A percentile compares a stretch with the other conserved stretches of the same genome.
Evolutionary conservation across 371 early-diverging fungal genomes (phyloP).

Genomic region (Mortierella sp.): DNA sequence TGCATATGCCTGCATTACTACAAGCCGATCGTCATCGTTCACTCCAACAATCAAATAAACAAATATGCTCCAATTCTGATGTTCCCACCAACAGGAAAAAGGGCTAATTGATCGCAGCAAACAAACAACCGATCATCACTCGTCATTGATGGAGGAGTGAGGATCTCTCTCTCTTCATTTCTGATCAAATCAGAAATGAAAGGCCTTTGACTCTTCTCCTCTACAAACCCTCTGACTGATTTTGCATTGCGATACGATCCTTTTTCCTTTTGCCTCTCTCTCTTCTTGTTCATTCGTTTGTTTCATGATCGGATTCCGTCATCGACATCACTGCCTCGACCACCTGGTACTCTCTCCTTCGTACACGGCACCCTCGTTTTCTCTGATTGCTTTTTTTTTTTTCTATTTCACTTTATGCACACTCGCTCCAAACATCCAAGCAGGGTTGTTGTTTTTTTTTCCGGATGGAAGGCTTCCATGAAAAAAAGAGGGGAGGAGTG

Average conservation of each 20-base stretch:
- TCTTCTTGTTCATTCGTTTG: background rate
- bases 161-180: background rate
- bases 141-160: background rate
- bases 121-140: background rate
- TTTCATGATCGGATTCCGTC: background rate
- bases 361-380: background rate
- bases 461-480: background rate
- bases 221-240: background rate
- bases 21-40: background rate
- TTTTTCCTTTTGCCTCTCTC: background rate
- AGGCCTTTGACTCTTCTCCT: no score
- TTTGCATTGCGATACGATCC: background rate
- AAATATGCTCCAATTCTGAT: background rate
- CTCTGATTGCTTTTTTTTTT: background rate
- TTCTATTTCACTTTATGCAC: background rate
- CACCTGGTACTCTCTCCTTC: background rate
- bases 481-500: background rate
- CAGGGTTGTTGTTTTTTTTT: no score
- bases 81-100: background rate
- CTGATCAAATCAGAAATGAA: background rate
- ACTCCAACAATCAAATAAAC: no score
- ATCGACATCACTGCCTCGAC: background rate
- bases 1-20: background rate
- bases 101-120: background rate
- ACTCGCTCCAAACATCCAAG: background rate